phyloP scores from a whole-genome alignment of 1,284 basidiomycete species.

The Apiotrichum brassicae region DNA sequence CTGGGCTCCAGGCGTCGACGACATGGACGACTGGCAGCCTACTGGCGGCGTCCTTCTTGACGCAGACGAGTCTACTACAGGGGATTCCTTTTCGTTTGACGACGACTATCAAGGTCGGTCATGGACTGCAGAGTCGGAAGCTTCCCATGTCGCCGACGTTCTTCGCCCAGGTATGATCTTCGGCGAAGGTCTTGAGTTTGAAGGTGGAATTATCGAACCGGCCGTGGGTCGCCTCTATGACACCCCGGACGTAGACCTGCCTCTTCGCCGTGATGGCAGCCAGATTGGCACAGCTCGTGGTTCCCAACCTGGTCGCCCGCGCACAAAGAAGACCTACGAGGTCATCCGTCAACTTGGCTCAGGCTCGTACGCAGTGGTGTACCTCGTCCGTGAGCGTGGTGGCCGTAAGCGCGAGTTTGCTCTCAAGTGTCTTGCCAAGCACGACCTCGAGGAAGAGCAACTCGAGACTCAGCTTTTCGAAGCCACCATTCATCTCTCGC shows the following conservation, averaged over 20 bases:
- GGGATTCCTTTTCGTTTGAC: conserved; percentile 14
- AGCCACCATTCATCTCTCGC: conserved; percentile 90
- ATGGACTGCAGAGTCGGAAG: conserved; percentile 19
- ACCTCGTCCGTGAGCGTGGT: conserved; percentile 81
- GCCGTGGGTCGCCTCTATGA: conserved; percentile 31
- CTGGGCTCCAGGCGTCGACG: conserved; percentile 28
- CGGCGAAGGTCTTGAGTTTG: conserved; percentile 44
- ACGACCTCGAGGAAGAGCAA: conserved; percentile 78
- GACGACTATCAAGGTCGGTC: conserved; percentile 18
- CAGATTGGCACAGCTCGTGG: conserved; percentile 25
- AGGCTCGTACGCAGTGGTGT: conserved; percentile 88
- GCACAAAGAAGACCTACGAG: conserved; percentile 54
- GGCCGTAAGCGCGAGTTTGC: conserved; percentile 78
- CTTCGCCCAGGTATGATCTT: conserved; percentile 37
- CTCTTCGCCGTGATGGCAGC: conserved; percentile 38
- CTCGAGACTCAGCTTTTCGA: conserved; percentile 82
- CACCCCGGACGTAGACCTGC: conserved; percentile 22
- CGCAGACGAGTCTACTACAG: conserved; percentile 15
- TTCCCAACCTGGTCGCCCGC: conserved; percentile 3
- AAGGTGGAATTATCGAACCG: conserved; percentile 41
- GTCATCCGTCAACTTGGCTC: conserved; percentile 77
- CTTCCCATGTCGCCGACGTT: conserved; percentile 29
- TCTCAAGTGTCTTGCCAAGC: conserved; percentile 92
- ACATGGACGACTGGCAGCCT: conserved; percentile 40
- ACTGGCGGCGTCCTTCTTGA: conserved; percentile 38